Evolutionary conservation across 768 basidiomycete genomes (phyloP), one percentile per base, ranked within the genome.

Genomic region (Boletus coccyginus): DNA sequence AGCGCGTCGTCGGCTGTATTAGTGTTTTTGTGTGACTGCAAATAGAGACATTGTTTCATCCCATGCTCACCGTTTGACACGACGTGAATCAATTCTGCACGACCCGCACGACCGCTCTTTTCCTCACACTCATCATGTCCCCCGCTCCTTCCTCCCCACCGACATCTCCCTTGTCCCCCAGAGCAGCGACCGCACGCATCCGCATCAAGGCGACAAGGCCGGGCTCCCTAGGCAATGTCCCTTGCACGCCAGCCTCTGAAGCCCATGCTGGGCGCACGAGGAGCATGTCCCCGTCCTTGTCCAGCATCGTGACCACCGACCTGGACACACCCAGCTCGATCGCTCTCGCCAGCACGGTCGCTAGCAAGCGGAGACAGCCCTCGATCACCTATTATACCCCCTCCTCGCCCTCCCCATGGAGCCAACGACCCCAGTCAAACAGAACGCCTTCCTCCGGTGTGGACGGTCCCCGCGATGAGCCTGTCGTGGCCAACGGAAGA

Each of bases 321-420:
- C 33, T 13, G 24, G 53, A 42, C 38, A 7, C 29, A 7, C 50
- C 53, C 10, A 16, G 39, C 11, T 9, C 41, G 2, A 7, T 38
- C 17, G 9, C 51, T 32, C 58, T 32, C 5, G 24, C 52, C 17
- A 57, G 39, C 38, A n/a, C 46, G 13, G 42, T 45, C 43, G 45
- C 47, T 12, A 1, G 12, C 31, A 59, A 64, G 33, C 61, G 67
- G n/a, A 57, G 69, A 51, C 69, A 66, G 46, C 63, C 69, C 0
- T 70, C 69, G 1, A 70, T 70, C 46, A 31, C 65, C 11, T 70
- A 70, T 41, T 69, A 66, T 35, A 70, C 67, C 12, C 61, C 66
- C 12, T 53, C 59, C 3, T 70, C 67, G 3, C 67, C 67, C 27
- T 61, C 68, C 2, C 68, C 68, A 3, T 61, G 68, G 60, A 56